phyloP scores from a whole-genome alignment of 2,329 filamentous ascomycete genomes.

The Cladosporium halotolerans region DNA sequence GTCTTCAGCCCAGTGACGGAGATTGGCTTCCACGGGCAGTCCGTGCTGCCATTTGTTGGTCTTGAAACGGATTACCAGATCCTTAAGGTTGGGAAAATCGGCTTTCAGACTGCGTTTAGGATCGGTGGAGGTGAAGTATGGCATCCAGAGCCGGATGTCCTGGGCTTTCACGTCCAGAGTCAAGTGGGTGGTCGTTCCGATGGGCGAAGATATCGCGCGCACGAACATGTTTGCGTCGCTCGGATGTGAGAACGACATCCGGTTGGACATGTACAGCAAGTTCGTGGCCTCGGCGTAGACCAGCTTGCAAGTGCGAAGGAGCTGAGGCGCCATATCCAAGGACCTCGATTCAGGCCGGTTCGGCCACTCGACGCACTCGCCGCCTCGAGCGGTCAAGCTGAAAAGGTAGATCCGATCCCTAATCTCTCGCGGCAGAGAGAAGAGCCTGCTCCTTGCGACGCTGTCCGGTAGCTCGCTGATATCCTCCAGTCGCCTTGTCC shows the following conservation, averaged over 20 bases:
- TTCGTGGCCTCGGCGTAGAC: slow-evolving; percentile 29
- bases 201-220: slow-evolving; percentile 24
- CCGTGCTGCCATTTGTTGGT: slow-evolving; percentile 29
- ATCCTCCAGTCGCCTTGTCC: slow-evolving; percentile 5
- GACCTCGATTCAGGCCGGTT: slow-evolving; percentile 12
- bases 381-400: slow-evolving; percentile 24
- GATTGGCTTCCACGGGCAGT: slow-evolving; percentile 22
- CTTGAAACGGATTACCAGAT: slow-evolving; percentile 27
- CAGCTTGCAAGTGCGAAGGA: slow-evolving; percentile 27
- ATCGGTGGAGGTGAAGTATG: slow-evolving; percentile 29
- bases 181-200: slow-evolving; percentile 20
- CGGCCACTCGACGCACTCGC: slow-evolving; percentile 30
- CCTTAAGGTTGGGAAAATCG: slow-evolving; percentile 28
- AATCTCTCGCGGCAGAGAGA: slow-evolving; percentile 32
- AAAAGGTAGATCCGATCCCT: slow-evolving; percentile 30
- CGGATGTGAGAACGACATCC: slow-evolving; percentile 32
- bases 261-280: slow-evolving; percentile 32
- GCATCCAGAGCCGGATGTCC: slow-evolving; percentile 33
- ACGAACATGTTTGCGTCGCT: slow-evolving; percentile 35
- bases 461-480: slow-evolving; percentile 20
- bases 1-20: slow-evolving; percentile 26
- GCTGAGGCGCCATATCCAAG: slow-evolving; percentile 22
- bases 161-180: slow-evolving; percentile 28
- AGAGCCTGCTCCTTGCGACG: slow-evolving; percentile 27
- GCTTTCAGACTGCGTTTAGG: slow-evolving; percentile 24